Base-by-base conservation (phyloP, 129 eudicot genomes). In the Chrysanthemum makinoi region DNA sequence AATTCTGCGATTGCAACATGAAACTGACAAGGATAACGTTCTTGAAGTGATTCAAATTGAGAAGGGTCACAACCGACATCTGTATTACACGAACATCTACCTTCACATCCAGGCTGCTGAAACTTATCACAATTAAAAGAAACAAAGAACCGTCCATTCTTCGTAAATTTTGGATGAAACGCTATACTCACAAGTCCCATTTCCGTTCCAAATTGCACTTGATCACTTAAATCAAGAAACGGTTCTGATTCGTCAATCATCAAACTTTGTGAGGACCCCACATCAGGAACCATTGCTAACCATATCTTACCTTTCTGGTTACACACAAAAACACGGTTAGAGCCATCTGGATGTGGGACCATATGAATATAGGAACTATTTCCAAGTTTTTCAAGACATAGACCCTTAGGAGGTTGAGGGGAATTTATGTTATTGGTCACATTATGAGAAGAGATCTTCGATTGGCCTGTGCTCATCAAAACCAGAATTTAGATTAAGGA, bases 11-110 rank as follows among this genome's bases (percentile, higher is more conserved):
- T 64, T 43, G 75, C 86, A 75, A 68, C n/a, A 22, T 84, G 86
- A 75, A 74, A 74, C 72, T 75, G 82, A 16, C 89, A 84, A 61
- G 86, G 86, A 66, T 54, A 51, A 6, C 62, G 61, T 20, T 69
- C 86, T 47, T 72, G 76, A 48, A 70, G 81, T 15, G 81, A 30
- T 15, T 58, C 46, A 9, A 30, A 49, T 8, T 62, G 71, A 8
- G 83, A 75, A 47, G 89, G 89, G 75, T 84, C 86, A 78, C 88
- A 84, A 61, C 71, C 65, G 11, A 70, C 79, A 64, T 84, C 85
- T 0, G 83, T 22, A 62, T 84, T 84, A 69, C 88, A 84, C 0
- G 88, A 77, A 70, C 88, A 84, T 78, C 83, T 78, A 47, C 88
- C 86, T 80, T 79, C 80, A 49, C 88, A 84, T 47, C 86, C 83